phyloP scores from a whole-genome alignment of 1,284 basidiomycete species.

The Sanghuangporus sanghuang region DNA sequence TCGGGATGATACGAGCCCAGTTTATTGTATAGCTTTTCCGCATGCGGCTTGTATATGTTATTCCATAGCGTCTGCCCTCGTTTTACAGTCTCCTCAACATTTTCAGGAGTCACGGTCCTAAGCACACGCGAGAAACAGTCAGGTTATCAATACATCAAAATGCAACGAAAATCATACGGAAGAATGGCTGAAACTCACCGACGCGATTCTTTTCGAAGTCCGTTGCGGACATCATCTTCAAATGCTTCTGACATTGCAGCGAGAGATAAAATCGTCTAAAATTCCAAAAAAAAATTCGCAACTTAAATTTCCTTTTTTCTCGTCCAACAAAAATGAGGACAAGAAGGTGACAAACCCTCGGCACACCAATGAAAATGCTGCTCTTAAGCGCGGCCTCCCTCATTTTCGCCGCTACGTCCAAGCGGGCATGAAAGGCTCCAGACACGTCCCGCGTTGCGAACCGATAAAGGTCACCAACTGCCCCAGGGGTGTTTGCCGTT shows the following conservation, averaged over 20 bases:
- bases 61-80: constrained; percentile 79
- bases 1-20: constrained; percentile 82
- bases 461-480: constrained; percentile 74
- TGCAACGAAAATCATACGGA: neutral
- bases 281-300: constrained; percentile 14
- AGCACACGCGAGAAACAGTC: neutral
- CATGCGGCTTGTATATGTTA: constrained; percentile 88
- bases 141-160: neutral
- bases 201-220: constrained; percentile 58
- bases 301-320: neutral
- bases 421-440: constrained; percentile 43
- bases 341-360: constrained; percentile 52
- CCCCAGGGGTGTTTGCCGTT: constrained; percentile 77
- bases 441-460: constrained; percentile 50
- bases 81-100: constrained; percentile 59
- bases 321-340: neutral
- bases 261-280: constrained; percentile 78
- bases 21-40: constrained; percentile 85
- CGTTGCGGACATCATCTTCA: constrained; percentile 72
- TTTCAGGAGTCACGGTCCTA: constrained; percentile 59
- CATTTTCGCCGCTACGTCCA: constrained; percentile 79
- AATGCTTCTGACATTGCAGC: constrained; percentile 69
- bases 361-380: constrained; percentile 88
- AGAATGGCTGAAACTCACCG: constrained; percentile 44
- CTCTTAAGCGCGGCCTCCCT: constrained; percentile 93